Evolutionary conservation across 495 filamentous ascomycete species (phyloP).

Genomic region (Geopyxis carbonaria): DNA sequence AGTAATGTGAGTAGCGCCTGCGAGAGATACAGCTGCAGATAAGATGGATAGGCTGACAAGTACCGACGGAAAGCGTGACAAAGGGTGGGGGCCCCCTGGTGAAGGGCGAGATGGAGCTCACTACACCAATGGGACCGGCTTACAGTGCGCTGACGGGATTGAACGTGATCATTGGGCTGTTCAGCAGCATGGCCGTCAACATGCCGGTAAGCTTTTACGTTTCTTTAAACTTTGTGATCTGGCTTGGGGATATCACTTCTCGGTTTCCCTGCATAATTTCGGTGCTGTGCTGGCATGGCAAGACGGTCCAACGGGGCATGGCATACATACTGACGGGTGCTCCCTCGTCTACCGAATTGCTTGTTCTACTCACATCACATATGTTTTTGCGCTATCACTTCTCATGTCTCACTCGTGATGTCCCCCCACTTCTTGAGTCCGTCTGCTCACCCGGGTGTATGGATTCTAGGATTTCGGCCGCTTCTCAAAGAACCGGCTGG

Average conservation of each 20-base stretch:
- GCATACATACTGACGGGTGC: no score
- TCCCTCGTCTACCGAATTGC: no score
- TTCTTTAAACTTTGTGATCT: no score
- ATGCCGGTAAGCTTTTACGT: conserved; percentile 27
- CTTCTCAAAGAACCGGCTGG: conserved; percentile 26
- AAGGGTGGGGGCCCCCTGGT: conserved; percentile 28
- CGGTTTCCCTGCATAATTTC: no score
- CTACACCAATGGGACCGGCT: conserved; percentile 28
- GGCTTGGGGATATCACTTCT: no score
- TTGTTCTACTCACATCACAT: no score
- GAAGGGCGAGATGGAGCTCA: conserved; percentile 24
- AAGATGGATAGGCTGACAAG: background rate
- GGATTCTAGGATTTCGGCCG: conserved; percentile 24
- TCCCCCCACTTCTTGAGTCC: background rate
- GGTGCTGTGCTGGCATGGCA: no score
- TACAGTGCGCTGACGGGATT: conserved; percentile 30
- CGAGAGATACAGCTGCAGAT: no score
- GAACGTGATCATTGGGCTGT: conserved; percentile 32
- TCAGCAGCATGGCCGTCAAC: conserved; percentile 30
- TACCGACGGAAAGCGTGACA: conserved; percentile 19
- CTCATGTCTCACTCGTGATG: background rate
- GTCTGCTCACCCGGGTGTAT: background rate
- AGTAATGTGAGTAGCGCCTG: conserved; percentile 19
- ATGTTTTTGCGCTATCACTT: no score
- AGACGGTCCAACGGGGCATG: no score